These are phyloP conservation scores for Sambucus nigra DNA, from an alignment of 129 eudicot genomes.

Conservation along the genomic window DNA sequence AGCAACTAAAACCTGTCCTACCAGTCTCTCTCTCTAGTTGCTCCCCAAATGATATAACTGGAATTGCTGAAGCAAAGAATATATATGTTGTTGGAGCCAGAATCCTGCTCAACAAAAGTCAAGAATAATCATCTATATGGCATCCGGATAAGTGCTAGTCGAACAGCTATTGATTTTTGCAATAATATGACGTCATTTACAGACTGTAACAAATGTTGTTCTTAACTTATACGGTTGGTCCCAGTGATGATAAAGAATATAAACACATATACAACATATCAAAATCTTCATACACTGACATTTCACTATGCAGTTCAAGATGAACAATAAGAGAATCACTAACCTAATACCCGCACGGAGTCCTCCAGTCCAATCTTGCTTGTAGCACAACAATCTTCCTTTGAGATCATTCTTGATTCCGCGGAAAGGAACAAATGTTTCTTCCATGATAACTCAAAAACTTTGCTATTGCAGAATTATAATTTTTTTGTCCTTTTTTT, in stretches of 20 bases:
- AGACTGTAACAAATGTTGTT: not conserved
- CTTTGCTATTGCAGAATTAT: slow-evolving; percentile 6
- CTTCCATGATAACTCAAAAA: slow-evolving; percentile 62
- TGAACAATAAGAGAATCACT: no score
- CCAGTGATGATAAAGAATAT: not conserved
- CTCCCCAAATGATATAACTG: slow-evolving; percentile 96
- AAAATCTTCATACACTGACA: slow-evolving; percentile 10
- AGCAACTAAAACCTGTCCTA: slow-evolving; percentile 16
- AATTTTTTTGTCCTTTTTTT: no score
- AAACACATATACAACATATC: slow-evolving; percentile 4
- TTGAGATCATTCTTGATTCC: slow-evolving; percentile 94
- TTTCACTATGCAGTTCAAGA: no score
- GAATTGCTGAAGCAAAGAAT: slow-evolving; percentile 98
- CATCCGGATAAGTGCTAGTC: not conserved
- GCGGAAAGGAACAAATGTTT: slow-evolving; percentile 91
- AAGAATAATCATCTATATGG: slow-evolving; percentile 4
- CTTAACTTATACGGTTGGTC: no score
- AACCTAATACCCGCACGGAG: slow-evolving; percentile 91
- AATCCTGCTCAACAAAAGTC: slow-evolving; percentile 44
- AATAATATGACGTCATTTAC: not conserved
- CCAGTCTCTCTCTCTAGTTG: slow-evolving; percentile 92
- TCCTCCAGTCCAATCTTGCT: slow-evolving; percentile 95
- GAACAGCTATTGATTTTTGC: not conserved
- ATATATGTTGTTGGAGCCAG: slow-evolving; percentile 97
- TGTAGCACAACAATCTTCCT: slow-evolving; percentile 84